These are phyloP conservation scores for Cutaneotrichosporon sp. DNA, from an alignment of 1,284 basidiomycete genomes.

Conservation along the genomic window DNA sequence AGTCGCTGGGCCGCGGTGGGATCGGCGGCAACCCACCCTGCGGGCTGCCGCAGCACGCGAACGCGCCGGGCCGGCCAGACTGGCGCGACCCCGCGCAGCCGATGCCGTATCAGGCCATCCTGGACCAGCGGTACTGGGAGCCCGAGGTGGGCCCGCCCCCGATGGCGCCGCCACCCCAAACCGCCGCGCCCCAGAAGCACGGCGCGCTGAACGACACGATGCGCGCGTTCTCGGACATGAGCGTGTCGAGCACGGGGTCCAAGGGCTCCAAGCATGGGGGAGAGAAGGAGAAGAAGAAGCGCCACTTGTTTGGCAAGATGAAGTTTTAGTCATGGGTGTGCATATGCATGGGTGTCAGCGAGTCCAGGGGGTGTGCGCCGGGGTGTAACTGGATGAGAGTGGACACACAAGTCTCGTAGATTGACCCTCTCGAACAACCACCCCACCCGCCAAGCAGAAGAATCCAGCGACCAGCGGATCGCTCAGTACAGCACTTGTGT, in stretches of 20 bases:
- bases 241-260: constrained; percentile 26
- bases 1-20: constrained; percentile 76
- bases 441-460: no score
- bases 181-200: background rate
- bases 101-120: constrained; percentile 63
- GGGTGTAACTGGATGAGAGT: no score
- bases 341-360: background rate
- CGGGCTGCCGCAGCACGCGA: constrained; percentile 59
- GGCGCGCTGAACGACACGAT: constrained; percentile 18
- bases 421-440: no score
- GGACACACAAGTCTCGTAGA: no score
- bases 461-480: no score
- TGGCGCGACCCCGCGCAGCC: constrained; percentile 65
- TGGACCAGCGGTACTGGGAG: constrained; percentile 52
- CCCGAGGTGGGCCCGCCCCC: constrained; percentile 51
- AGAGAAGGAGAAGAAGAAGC: constrained; percentile 65
- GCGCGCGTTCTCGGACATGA: constrained; percentile 19
- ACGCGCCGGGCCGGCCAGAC: constrained; percentile 54
- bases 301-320: constrained; percentile 60
- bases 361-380: no score
- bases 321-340: constrained; percentile 29
- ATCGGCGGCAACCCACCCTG: constrained; percentile 69
- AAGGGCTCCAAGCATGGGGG: constrained; percentile 47
- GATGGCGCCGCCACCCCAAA: constrained; percentile 38
- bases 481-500: no score